Percentiles rank a stretch among this genome's conserved stretches.
Evolutionary conservation across 164 flowering plant genomes (phyloP).

Genomic region (Nymphaea thermarum): DNA sequence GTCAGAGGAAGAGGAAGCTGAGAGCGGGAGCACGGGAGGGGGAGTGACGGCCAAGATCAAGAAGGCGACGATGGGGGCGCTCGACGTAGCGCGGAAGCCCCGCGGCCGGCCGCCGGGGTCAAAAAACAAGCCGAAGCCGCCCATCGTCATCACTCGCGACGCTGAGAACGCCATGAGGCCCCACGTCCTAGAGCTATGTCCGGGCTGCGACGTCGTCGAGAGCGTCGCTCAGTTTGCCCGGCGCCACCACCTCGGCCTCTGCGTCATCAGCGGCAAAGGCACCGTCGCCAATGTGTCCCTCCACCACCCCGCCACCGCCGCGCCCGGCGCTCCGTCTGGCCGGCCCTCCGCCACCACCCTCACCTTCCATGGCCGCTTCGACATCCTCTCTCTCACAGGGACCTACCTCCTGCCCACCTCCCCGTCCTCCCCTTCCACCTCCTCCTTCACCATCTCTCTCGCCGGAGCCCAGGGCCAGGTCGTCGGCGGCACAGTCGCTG

Average conservation of each 20-base stretch:
- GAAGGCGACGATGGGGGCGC: not conserved
- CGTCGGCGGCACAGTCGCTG: constrained; percentile 31
- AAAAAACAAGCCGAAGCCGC: constrained; percentile 45
- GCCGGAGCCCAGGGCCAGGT: constrained; percentile 37
- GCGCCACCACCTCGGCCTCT: constrained; percentile 22
- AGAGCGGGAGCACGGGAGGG: constrained; percentile 18
- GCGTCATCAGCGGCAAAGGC: constrained; percentile 33
- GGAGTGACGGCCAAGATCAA: constrained; percentile 6
- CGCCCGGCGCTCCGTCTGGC: constrained; percentile 4
- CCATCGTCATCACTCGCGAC: constrained; percentile 35
- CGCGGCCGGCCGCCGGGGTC: constrained; percentile 44
- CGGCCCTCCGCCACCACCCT: constrained; percentile 9
- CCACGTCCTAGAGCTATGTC: constrained; percentile 23
- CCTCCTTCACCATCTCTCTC: constrained; percentile 22
- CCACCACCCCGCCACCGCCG: constrained; percentile 29
- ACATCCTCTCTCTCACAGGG: constrained; percentile 39
- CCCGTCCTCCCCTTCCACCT: constrained; percentile 2
- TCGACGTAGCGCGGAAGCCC: constrained; percentile 11
- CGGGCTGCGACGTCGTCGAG: constrained; percentile 36
- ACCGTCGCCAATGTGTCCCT: constrained; percentile 41
- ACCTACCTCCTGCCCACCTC: constrained; percentile 13
- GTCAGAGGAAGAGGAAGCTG: constrained; percentile 23
- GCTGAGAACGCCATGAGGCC: constrained; percentile 33
- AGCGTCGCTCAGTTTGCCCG: constrained; percentile 17
- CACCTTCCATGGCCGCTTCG: constrained; percentile 42